Evolutionary conservation across 768 basidiomycete genomes (phyloP).

Genomic region (Pholiota conissans): DNA sequence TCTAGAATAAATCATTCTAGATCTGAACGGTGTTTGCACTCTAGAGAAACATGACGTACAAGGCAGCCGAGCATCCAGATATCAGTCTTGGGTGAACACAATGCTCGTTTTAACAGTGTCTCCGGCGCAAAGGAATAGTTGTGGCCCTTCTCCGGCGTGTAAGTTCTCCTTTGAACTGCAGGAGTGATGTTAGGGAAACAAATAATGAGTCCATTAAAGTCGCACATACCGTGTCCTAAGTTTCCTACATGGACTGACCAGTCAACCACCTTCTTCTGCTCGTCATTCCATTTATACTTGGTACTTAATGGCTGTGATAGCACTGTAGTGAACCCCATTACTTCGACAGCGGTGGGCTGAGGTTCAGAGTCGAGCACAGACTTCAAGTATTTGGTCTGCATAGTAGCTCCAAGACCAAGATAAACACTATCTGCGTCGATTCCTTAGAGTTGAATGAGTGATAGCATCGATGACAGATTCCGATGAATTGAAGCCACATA

Average conservation of each 20-base stretch:
- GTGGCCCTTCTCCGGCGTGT: not conserved
- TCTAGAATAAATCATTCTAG: not conserved
- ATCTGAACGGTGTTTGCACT: no score
- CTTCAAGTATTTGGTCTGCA: no score
- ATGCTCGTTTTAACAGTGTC: conserved; percentile 6
- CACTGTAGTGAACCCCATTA: not conserved
- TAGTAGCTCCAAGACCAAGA: not conserved
- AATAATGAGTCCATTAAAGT: no score
- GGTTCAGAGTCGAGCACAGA: no score
- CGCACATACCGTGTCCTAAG: not conserved
- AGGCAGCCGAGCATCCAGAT: conserved; percentile 17
- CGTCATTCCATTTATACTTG: not conserved
- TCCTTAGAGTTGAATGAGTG: not conserved
- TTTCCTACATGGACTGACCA: not conserved
- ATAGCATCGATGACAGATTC: not conserved
- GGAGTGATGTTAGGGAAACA: no score
- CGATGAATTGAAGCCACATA: not conserved
- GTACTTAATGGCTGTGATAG: not conserved
- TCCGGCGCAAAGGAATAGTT: not conserved
- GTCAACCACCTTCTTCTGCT: not conserved
- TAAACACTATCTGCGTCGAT: not conserved
- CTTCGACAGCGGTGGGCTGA: not conserved
- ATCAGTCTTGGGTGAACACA: conserved; percentile 16
- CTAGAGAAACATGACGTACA: not conserved
- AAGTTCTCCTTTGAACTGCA: not conserved